phyloP scores from a whole-genome alignment of 2,329 filamentous ascomycete species.

The Epichloe typhina region DNA sequence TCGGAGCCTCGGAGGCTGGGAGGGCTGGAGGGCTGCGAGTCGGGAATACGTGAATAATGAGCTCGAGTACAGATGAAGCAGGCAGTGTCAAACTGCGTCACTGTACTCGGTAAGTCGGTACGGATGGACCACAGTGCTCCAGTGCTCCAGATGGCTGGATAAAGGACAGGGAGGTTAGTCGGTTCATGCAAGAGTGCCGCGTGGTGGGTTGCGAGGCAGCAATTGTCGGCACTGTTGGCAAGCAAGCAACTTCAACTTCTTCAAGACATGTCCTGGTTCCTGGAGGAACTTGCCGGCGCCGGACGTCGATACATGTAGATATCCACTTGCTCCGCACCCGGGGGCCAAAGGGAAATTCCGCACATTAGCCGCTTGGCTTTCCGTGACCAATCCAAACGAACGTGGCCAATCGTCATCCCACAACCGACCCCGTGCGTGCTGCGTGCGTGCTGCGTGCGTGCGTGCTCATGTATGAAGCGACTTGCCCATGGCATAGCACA shows the following conservation, averaged over 20 bases:
- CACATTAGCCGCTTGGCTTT: slow-evolving; percentile 1
- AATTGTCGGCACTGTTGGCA: no score
- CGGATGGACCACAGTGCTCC: no score
- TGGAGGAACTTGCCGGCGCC: slow-evolving; percentile 3
- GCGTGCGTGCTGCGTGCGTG: no score
- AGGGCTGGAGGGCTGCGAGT: slow-evolving; percentile 1
- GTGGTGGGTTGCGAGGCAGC: slow-evolving; percentile 5
- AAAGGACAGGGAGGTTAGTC: slow-evolving; percentile 6
- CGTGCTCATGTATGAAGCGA: no score
- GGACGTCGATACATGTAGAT: neutral
- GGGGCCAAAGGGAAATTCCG: neutral
- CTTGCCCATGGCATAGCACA: neutral
- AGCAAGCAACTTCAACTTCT: neutral
- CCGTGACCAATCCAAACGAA: no score
- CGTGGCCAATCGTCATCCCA: slow-evolving; percentile 16
- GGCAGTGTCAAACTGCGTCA: neutral
- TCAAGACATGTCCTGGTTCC: slow-evolving; percentile 5
- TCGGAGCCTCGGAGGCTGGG: slow-evolving; percentile 5
- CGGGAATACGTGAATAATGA: neutral
- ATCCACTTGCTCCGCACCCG: neutral
- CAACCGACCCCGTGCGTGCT: slow-evolving; percentile 9
- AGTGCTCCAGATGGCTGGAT: neutral
- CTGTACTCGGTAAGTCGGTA: neutral
- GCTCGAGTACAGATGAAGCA: neutral
- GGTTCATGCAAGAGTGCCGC: slow-evolving; percentile 12